Percentiles rank a stretch among this genome's conserved stretches.
These are phyloP conservation scores for Brassica carinata DNA, from an alignment of 345 rosid species.

Conservation along the genomic window DNA sequence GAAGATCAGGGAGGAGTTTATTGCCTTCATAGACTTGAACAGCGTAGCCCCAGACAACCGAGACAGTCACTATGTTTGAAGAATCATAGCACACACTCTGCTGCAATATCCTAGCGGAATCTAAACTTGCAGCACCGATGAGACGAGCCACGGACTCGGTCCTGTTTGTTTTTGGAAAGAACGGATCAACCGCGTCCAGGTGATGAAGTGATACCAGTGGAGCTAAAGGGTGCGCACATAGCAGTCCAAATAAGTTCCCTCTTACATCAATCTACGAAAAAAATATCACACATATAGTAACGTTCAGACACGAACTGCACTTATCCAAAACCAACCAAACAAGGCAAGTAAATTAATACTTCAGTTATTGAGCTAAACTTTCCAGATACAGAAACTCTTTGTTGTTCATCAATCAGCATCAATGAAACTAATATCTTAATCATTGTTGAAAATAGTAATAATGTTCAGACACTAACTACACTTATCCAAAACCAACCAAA, in stretches of 20 bases:
- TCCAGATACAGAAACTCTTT: not conserved
- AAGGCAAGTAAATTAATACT: not conserved
- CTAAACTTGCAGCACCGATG: conserved; percentile 58
- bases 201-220: conserved; percentile 90
- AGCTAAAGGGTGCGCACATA: conserved; percentile 80
- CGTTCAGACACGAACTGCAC: not conserved
- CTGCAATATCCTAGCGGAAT: conserved; percentile 78
- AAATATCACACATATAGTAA: not conserved
- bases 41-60: conserved; percentile 91
- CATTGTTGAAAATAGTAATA: not conserved
- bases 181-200: conserved; percentile 74
- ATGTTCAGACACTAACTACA: conserved; percentile 4
- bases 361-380: not conserved
- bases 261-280: conserved; percentile 70
- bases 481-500: conserved; percentile 4
- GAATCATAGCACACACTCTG: conserved; percentile 82
- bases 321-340: conserved; percentile 7
- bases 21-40: conserved; percentile 79
- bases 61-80: conserved; percentile 53
- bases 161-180: conserved; percentile 68
- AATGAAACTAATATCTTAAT: too few species aligned
- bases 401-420: too few species aligned
- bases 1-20: conserved; percentile 74
- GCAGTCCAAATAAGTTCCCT: conserved; percentile 75
- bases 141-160: conserved; percentile 57